A percentile compares a stretch with the other conserved stretches of the same genome.
These are phyloP conservation scores for Puccinia coronata DNA, from an alignment of 1,284 basidiomycete species.

Conservation along the genomic window DNA sequence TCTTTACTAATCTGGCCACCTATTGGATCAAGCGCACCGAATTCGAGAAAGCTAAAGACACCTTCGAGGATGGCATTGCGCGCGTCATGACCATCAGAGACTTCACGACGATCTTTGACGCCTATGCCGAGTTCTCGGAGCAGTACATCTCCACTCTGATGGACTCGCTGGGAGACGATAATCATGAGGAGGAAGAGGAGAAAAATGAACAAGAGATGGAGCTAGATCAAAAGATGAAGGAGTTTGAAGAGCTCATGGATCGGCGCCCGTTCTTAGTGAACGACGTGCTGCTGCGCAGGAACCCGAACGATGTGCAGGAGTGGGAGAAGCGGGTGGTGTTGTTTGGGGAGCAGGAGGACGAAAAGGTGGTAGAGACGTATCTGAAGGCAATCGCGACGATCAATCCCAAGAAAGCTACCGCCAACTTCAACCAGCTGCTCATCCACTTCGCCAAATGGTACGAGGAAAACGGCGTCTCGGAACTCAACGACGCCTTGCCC, in stretches of 20 bases:
- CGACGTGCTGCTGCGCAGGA: conserved; percentile 87
- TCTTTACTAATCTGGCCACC: conserved; percentile 95
- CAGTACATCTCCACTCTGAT: conserved; percentile 88
- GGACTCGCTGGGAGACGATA: conserved; percentile 77
- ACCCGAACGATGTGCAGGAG: conserved; percentile 97
- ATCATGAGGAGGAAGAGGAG: conserved; percentile 61
- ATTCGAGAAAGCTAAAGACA: conserved; percentile 79
- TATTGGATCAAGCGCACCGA: conserved; percentile 98
- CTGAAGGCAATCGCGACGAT: conserved; percentile 84
- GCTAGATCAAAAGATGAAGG: conserved; percentile 83
- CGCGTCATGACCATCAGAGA: conserved; percentile 90
- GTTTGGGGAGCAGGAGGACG: conserved; percentile 81
- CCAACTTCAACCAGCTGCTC: conserved; percentile 85
- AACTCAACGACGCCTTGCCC: conserved; percentile 59
- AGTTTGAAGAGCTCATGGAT: conserved; percentile 93
- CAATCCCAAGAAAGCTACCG: conserved; percentile 83
- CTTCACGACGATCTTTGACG: conserved; percentile 97
- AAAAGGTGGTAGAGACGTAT: conserved; percentile 90
- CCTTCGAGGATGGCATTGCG: conserved; percentile 83
- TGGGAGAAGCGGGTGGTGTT: conserved; percentile 98
- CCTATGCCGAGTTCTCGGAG: conserved; percentile 91
- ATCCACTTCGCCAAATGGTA: conserved; percentile 97
- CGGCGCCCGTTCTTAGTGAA: conserved; percentile 93
- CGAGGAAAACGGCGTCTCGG: conserved; percentile 78
- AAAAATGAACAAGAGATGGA: conserved; percentile 67